Conservation (phyloP, 352 stramenopile genomes). For the Plasmopara halstedii region DNA sequence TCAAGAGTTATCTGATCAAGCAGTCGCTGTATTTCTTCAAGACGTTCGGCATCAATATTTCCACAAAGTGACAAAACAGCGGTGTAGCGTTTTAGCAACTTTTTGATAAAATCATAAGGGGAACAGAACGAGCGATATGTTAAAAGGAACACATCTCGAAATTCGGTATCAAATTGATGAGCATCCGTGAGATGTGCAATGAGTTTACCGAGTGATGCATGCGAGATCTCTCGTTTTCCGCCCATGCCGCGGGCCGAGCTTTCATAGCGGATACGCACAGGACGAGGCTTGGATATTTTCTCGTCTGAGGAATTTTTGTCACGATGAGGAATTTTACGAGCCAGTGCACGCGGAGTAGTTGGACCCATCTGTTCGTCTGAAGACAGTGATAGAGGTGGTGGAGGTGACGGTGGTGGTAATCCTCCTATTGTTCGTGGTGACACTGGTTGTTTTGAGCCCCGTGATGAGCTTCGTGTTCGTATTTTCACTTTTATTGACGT, state of each 20-base stretch:
- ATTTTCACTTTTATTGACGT: conserved; percentile 7
- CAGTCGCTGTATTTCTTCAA: conserved; percentile 53
- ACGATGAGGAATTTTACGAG: conserved; percentile 11
- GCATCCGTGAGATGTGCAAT: conserved; percentile 77
- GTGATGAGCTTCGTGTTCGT: conserved; percentile 16
- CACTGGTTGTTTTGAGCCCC: conserved; percentile 12
- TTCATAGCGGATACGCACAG: conserved; percentile 73
- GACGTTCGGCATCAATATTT: conserved; percentile 35
- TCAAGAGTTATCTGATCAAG: conserved; percentile 62
- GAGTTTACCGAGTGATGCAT: conserved; percentile 77
- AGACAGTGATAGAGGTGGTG: conserved; percentile 17
- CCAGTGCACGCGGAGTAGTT: conserved; percentile 14
- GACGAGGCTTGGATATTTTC: conserved; percentile 27
- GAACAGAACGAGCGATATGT: conserved; percentile 79
- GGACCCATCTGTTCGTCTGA: conserved; percentile 4
- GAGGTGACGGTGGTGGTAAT: conserved; percentile 4
- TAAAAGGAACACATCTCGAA: conserved; percentile 79
- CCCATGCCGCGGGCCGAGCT: conserved; percentile 45
- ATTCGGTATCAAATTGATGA: conserved; percentile 81
- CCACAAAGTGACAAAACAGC: conserved; percentile 57
- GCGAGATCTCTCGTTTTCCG: conserved; percentile 77
- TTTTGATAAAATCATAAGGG: conserved; percentile 84
- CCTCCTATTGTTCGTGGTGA: conserved; percentile 12
- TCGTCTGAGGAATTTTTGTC: conserved; percentile 7
- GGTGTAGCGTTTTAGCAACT: conserved; percentile 80